Evolutionary conservation across 1,284 basidiomycete genomes (phyloP), one percentile per base, ranked within the genome.

Genomic region (Papiliotrema fonsecae): DNA sequence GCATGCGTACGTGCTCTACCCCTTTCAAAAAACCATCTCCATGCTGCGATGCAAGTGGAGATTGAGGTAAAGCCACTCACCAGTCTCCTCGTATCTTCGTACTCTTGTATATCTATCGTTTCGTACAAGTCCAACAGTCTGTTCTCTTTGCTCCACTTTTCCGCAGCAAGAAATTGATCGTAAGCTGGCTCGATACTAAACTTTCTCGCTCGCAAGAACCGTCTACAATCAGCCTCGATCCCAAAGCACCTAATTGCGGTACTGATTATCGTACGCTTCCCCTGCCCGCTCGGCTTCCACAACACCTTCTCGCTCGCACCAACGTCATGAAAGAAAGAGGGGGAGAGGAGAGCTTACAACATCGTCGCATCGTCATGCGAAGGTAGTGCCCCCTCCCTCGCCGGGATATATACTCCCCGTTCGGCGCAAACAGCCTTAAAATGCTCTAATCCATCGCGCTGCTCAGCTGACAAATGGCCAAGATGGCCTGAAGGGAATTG

Each of bases 151-250:
- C 49, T 42, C 57, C 57, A 58, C 16, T 47, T 42, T 31, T 55
- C 51, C 5, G 54, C 47, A 2, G 26, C 38, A 13, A 31, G 24
- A 25, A 58, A 52, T 36, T 58, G 57, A 37, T 56, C 39, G 38
- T 38, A 50, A 3, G 57, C 57, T 4, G 45, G 37, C 24, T 49
- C 36, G 9, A 50, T 32, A 14, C 54, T 28, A 21, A 51, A 58
- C 34, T 44, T 50, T n/a, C 57, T 36, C 21, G 57, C 57, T 28
- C 57, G 45, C 2, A 58, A 45, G 41, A 51, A 56, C n/a, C 57
- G 49, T 22, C 54, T 56, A 24, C 9, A 19, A 37, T 48, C 41
- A 42, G 38, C 44, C 31, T 21, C 40, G 25, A 38, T 37, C 32
- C 27, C 24, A 27, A n/a, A n/a, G n/a, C n/a, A n/a, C n/a, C n/a